Conservation (phyloP, 768 basidiomycete genomes). For the Coprinopsis sp. region DNA sequence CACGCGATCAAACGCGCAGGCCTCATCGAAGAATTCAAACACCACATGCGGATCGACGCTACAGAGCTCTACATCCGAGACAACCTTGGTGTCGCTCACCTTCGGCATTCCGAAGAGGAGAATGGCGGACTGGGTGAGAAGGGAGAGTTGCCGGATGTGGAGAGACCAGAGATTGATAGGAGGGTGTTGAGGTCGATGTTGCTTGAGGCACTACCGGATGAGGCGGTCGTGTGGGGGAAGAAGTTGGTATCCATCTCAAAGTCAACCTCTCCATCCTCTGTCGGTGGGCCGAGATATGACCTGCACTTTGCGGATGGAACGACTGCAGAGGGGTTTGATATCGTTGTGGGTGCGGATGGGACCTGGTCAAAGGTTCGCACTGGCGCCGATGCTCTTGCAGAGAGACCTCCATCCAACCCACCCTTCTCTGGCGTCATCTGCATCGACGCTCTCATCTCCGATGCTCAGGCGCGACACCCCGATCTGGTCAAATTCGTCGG, state of each 20-base stretch:
- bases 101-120: conserved; percentile 5
- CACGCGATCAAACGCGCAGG: conserved; percentile 21
- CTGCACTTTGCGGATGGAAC: conserved; percentile 11
- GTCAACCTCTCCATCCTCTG: neutral
- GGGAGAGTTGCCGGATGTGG: conserved; percentile 4
- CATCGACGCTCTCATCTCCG: conserved; percentile 12
- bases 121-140: neutral
- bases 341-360: conserved; percentile 28
- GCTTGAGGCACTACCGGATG: conserved; percentile 18
- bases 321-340: conserved; percentile 14
- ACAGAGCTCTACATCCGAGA: conserved; percentile 15
- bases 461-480: conserved; percentile 17
- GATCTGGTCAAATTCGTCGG: conserved; percentile 21
- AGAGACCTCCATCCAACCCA: conserved; percentile 13
- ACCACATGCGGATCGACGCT: conserved; percentile 16
- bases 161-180: conserved; percentile 24
- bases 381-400: neutral
- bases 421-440: conserved; percentile 28
- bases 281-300: conserved; percentile 10
- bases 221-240: conserved; percentile 17
- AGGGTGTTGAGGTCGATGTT: conserved; percentile 21
- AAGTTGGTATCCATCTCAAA: conserved; percentile 13
- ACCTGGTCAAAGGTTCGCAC: conserved; percentile 30
- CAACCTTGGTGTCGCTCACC: conserved; percentile 7
- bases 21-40: conserved; percentile 18